These are phyloP conservation scores for Xylaria sp. DNA, from an alignment of 2,329 filamentous ascomycete species.

Conservation along the genomic window DNA sequence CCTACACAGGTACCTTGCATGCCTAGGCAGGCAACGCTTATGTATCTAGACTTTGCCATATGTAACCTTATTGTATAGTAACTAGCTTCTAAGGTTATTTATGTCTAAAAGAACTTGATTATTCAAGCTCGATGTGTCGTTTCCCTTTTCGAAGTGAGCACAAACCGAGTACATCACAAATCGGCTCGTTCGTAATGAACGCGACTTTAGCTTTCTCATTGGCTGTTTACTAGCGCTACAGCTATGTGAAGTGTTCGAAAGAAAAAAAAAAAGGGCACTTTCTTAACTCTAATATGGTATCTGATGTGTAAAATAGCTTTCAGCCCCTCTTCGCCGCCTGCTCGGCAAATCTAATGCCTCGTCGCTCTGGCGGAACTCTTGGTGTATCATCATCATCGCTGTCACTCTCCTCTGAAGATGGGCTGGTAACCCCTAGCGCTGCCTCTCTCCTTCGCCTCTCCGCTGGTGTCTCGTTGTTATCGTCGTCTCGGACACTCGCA, in stretches of 20 bases:
- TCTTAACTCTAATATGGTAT: not conserved
- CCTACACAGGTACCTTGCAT: not conserved
- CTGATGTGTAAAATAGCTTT: not conserved
- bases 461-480: slow-evolving; percentile 70
- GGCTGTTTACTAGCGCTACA: slow-evolving; percentile 15
- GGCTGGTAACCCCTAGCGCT: slow-evolving; percentile 66
- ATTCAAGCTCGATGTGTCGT: too few species aligned
- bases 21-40: too few species aligned
- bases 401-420: slow-evolving; percentile 51
- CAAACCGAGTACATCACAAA: not conserved
- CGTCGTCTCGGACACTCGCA: slow-evolving; percentile 49
- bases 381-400: slow-evolving; percentile 64
- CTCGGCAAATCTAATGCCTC: slow-evolving; percentile 68
- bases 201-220: not conserved
- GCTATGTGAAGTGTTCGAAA: not conserved
- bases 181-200: not conserved
- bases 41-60: too few species aligned
- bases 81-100: too few species aligned
- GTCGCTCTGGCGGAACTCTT: slow-evolving; percentile 56
- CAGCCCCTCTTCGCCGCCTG: slow-evolving; percentile 38
- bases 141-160: too few species aligned
- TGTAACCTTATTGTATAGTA: too few species aligned
- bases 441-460: slow-evolving; percentile 76
- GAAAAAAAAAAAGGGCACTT: not conserved
- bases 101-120: too few species aligned